A percentile compares a stretch with the other conserved stretches of the same genome.
Evolutionary conservation across 192 early-diverging fungal species (phyloP).

Genomic region (Bifiguratus adelaidae): DNA sequence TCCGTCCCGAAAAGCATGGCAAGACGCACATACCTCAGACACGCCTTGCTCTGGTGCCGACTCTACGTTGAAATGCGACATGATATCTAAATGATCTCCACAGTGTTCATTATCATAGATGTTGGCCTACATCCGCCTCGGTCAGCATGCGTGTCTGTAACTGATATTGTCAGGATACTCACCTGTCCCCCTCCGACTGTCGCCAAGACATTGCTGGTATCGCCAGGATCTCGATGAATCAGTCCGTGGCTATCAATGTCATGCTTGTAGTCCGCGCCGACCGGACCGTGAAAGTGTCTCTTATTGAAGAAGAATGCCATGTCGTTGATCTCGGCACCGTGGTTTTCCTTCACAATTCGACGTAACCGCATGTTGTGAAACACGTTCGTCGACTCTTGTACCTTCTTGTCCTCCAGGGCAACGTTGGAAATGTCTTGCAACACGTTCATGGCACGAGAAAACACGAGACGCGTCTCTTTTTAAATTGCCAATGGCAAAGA

Average conservation of each 20-base stretch:
- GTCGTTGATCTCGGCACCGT: slow-evolving; percentile 62
- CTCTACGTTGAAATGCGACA: slow-evolving; percentile 75
- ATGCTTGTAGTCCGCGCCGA: slow-evolving; percentile 41
- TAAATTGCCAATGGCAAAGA: too few relatives aligned
- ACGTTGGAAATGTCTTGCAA: too few relatives aligned
- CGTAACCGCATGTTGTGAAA: slow-evolving; percentile 70
- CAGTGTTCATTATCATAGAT: slow-evolving; percentile 92
- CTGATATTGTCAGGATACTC: slow-evolving; percentile 16
- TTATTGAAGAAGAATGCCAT: slow-evolving; percentile 66
- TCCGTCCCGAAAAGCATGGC: not conserved
- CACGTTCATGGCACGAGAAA: too few relatives aligned
- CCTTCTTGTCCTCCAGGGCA: too few relatives aligned
- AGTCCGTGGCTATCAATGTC: slow-evolving; percentile 62
- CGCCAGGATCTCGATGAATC: slow-evolving; percentile 45
- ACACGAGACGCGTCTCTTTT: too few relatives aligned
- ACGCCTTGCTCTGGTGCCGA: slow-evolving; percentile 15
- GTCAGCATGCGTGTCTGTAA: not conserved
- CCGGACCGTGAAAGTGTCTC: slow-evolving; percentile 34
- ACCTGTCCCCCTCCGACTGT: slow-evolving; percentile 64
- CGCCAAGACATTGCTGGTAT: slow-evolving; percentile 66
- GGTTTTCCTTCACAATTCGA: slow-evolving; percentile 87
- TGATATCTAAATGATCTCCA: slow-evolving; percentile 87
- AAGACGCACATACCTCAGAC: not conserved
- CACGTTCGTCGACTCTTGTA: slow-evolving; percentile 44
- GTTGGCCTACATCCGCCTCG: slow-evolving; percentile 39